Evolutionary conservation across 306 rosid genomes (phyloP), one percentile per base, ranked within the genome.

Genomic region (Prosopis cineraria): DNA sequence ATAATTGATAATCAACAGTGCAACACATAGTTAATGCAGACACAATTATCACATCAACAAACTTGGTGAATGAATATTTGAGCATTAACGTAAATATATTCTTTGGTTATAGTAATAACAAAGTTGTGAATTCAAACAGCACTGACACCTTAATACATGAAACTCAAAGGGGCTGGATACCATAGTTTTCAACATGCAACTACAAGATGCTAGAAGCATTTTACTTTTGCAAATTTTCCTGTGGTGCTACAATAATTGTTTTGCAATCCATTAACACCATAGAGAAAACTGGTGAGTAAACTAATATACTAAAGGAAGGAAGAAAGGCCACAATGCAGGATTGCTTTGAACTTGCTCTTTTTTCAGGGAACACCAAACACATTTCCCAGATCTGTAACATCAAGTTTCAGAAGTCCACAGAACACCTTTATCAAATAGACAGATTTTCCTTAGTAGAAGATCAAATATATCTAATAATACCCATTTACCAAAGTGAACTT

Each of bases 61-160:
- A 25, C 50, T 50, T 25, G 1, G 22, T 9, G 13, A n/a, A 30
- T 39, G 55, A 45, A 36, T 72, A 36, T 29, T 68, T 19, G 53
- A 59, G 71, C 47, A 80, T 31, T 65, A 33, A 73, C 30, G 53
- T 73, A 77, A 60, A 60, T 41, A 16, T 60, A 76, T 68, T 67
- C 11, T 20, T 48, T 39, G 47, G 64, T 24, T 47, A 68, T 33
- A 59, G 48, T 58, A 74, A 29, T n/a, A 39, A 71, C 43, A 62
- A 63, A 62, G 62, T 24, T 78, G 63, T 31, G 53, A 47, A 27
- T 52, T 64, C 63, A 36, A 36, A 34, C 66, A 52, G 69, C 58
- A 52, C 5, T 37, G 40, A 56, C 41, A 67, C 22, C 72, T 67
- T 56, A 59, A 60, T 27, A 52, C 40, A 68, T 56, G 48, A 11